Evolutionary conservation across 331 rosid genomes (phyloP), one percentile per base, ranked within the genome.

Genomic region (Telfairia occidentalis): DNA sequence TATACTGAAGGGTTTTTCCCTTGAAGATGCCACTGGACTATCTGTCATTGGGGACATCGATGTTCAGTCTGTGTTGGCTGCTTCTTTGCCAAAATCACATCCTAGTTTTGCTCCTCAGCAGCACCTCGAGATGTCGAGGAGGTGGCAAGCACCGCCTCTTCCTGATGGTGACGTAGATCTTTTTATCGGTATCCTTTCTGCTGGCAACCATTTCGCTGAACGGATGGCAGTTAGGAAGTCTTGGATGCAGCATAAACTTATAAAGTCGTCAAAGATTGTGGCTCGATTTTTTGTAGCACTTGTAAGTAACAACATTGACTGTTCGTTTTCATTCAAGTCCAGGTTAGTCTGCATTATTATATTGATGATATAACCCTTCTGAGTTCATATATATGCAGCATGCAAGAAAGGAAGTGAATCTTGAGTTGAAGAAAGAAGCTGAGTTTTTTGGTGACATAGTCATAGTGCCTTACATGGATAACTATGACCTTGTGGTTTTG

Each of bases 121-220:
- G 79, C 83, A 85, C 71, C 97, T 94, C 74, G 97, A 91, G 73
- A 82, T 80, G 86, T 84, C 90, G 59, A 77, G 84, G 55, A 87
- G 74, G 71, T 94, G 96, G 98, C 69, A 78, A 34, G 92, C 98
- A 66, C 96, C 92, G 0, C 77, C 77, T 35, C 85, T 87, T 78
- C 85, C 89, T 40, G 70, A 34, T 38, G 81, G 76, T 12, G 84
- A 81, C 2, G 88, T 87, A 28, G 92, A 88, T 53, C 81, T 94
- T 78, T 88, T 94, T 77, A 72, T 94, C 6, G 98, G 98, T 59
- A 84, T 94, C 71, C 96, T 94, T 65, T 94, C 98, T 29, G 96
- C 98, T 63, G 98, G 98, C 75, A 94, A 91, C 84, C 98, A 94
- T 88, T 94, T 94, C 61, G 89, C 96, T 0, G 98, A 94, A 87